phyloP scores from a whole-genome alignment of 257 asterid species.

The Primulina tabacum region DNA sequence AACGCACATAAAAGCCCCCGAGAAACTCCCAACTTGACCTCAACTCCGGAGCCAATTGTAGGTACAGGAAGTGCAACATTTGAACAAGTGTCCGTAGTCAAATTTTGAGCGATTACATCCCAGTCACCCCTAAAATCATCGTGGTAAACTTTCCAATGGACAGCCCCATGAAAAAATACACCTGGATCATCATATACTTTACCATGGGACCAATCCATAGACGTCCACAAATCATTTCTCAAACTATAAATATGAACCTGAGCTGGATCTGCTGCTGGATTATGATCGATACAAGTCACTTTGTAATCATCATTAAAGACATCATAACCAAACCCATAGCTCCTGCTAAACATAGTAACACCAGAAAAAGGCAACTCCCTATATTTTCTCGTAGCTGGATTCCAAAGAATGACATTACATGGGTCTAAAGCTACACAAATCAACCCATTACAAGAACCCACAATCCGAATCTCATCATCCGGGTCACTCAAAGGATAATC shows the following conservation, averaged over 20 bases:
- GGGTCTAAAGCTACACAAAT: slow-evolving; percentile 15
- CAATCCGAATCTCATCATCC: not conserved
- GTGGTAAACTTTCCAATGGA: slow-evolving; percentile 33
- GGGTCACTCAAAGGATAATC: not conserved
- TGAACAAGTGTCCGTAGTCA: slow-evolving; percentile 12
- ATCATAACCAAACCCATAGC: slow-evolving; percentile 38
- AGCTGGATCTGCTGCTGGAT: not conserved
- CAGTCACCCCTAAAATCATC: not conserved
- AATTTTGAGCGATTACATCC: slow-evolving; percentile 24
- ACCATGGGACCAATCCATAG: slow-evolving; percentile 14
- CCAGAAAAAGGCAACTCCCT: slow-evolving; percentile 25
- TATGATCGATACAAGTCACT: slow-evolving; percentile 12
- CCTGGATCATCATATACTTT: slow-evolving; percentile 13
- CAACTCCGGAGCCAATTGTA: not conserved
- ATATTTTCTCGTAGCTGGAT: slow-evolving; percentile 30
- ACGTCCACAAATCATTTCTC: slow-evolving; percentile 31
- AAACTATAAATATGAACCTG: slow-evolving; percentile 29
- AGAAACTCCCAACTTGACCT: slow-evolving; percentile 15
- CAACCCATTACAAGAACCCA: slow-evolving; percentile 33
- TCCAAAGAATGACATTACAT: slow-evolving; percentile 15
- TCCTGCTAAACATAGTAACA: not conserved
- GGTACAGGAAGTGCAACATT: slow-evolving; percentile 13
- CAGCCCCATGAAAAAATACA: slow-evolving; percentile 20
- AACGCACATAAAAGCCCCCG: slow-evolving; percentile 24
- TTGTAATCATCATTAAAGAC: slow-evolving; percentile 33